phyloP scores from a whole-genome alignment of 148 eudicot species.

The Chenopodium suecicum region DNA sequence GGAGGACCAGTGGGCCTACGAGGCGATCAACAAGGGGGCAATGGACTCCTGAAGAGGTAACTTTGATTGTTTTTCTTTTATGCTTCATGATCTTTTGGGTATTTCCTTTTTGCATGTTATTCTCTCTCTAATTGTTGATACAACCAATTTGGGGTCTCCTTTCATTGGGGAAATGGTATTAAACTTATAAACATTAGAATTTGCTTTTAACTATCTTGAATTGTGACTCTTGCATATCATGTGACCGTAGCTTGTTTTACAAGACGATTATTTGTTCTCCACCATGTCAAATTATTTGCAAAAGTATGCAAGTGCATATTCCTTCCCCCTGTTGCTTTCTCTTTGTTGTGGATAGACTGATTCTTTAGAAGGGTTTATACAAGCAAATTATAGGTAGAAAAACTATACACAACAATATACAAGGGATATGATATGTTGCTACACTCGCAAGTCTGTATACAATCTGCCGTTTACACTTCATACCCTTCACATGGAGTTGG shows the following conservation, averaged over 20 bases:
- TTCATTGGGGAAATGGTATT: neutral
- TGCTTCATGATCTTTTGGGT: neutral
- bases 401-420: neutral
- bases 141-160: neutral
- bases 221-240: neutral
- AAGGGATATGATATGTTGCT: neutral
- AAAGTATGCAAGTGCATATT: neutral
- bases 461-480: neutral
- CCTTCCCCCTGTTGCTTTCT: neutral
- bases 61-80: constrained; percentile 1
- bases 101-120: neutral
- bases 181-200: too few species aligned
- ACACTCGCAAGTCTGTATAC: neutral
- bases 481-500: neutral
- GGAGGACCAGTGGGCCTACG: constrained; percentile 97
- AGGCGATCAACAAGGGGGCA: constrained; percentile 97
- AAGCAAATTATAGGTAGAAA: neutral
- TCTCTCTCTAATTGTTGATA: neutral
- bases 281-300: neutral
- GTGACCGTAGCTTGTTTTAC: neutral
- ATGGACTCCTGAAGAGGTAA: constrained; percentile 95
- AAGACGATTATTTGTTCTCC: neutral
- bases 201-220: neutral
- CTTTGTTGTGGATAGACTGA: neutral
- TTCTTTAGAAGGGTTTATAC: neutral